Base-by-base conservation (phyloP, 257 asterid species). In the Plantago major region DNA sequence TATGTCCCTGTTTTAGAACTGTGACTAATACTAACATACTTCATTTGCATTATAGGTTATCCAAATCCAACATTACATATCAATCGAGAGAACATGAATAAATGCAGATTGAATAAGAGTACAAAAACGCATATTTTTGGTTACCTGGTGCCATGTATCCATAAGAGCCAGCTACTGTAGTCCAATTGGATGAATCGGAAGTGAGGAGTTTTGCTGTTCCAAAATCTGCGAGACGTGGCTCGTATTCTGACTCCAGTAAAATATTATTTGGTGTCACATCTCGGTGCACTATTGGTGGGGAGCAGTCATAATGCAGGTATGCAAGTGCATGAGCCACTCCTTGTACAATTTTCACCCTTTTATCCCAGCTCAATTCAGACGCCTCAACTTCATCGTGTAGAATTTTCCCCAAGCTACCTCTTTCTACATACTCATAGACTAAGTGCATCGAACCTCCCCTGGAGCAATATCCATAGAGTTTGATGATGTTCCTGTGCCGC, bases 71-170 rank as follows among this genome's bases (percentile, higher is more conserved):
- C 26, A 33, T 33, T 33, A 33, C 8, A 1, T 7, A 30, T 33
- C 40, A 33, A 22, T 22, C 26, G n/a, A n/a, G n/a, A n/a, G n/a
- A n/a, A 22, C 26, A 22, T 22, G 26, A 22, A 22, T 22, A 22
- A 22, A 4, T 4, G 40, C 3, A 1, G 5, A 7, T 33, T 33
- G 40, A n/a, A 22, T 17, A 33, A n/a, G n/a, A 9, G 49, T 12
- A 22, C 40, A 55, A 38, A 28, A 22, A 19, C n/a, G 42, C 17
- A 11, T 49, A 45, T 60, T 15, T 12, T 28, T 46, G 81, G 38
- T 71, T 81, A 91, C 98, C 98, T 82, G 99, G 99, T 67, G 99
- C 99, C 97, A 92, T 92, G 72, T 92, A 92, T 66, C 99, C 99
- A 65, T 92, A 92, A 17, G 97, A 86, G 55, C 99, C 99, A 7